phyloP scores from a whole-genome alignment of 768 basidiomycete species.

The Filobasidium wieringae region DNA sequence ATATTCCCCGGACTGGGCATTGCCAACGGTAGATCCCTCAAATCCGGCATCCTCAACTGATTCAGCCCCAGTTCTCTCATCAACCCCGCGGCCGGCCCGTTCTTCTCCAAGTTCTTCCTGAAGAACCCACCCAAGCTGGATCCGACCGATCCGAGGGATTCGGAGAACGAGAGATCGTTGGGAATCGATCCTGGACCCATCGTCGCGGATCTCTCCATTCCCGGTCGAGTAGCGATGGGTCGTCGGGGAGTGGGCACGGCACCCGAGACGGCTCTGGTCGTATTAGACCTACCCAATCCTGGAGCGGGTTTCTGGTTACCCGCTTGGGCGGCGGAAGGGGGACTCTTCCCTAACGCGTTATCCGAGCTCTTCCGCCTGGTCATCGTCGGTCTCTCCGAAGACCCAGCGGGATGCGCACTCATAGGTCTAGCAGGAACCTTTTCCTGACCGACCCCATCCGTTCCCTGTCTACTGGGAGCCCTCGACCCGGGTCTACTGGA shows the following conservation, averaged over 20 bases:
- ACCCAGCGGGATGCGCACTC: neutral
- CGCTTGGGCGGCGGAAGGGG: neutral
- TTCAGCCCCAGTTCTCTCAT: constrained; percentile 10
- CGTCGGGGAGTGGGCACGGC: constrained; percentile 2
- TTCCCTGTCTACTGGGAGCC: neutral
- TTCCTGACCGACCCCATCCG: neutral
- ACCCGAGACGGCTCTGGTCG: neutral
- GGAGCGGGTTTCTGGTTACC: neutral
- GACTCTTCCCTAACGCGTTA: neutral
- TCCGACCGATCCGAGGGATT: constrained; percentile 1
- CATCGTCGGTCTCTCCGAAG: neutral
- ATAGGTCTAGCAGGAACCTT: constrained; percentile 1
- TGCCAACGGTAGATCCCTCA: constrained; percentile 42
- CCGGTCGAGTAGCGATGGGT: neutral
- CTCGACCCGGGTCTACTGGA: neutral
- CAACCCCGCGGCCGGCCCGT: neutral
- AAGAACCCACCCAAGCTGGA: constrained; percentile 11
- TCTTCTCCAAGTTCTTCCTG: constrained; percentile 12
- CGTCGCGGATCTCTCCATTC: constrained; percentile 7
- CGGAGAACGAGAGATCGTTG: neutral
- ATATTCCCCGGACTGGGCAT: constrained; percentile 2
- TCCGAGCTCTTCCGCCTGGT: constrained; percentile 4
- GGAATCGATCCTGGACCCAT: neutral
- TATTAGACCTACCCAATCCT: neutral
- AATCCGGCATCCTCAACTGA: constrained; percentile 7